Percentiles rank a stretch among this genome's conserved stretches.
phyloP scores from a whole-genome alignment of 75 land plant species.

The Sequoia sempervirens region DNA sequence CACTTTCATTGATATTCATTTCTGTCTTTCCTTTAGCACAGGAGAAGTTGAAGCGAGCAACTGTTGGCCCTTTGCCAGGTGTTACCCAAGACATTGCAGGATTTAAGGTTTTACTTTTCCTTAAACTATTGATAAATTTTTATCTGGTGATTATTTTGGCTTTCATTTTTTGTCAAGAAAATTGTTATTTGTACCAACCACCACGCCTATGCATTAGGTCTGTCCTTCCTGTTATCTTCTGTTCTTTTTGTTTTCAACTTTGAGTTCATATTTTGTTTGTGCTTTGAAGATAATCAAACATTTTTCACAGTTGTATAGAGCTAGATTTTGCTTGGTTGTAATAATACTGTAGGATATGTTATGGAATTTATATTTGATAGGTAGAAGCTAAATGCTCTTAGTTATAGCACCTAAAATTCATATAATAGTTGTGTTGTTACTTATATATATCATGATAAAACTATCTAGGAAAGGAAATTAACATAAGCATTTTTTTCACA shows the following conservation, averaged over 20 bases:
- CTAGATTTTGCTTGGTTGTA: not conserved
- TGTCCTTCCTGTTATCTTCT: not conserved
- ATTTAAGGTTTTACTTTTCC: slow-evolving; percentile 56
- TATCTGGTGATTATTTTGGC: not conserved
- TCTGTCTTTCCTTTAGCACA: slow-evolving; percentile 49
- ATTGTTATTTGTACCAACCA: not conserved
- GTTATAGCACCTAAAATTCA: not conserved
- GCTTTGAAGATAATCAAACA: not conserved
- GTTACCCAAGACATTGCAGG: slow-evolving; percentile 92
- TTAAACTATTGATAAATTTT: not conserved
- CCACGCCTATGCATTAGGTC: not conserved
- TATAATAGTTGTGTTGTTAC: not conserved
- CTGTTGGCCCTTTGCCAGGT: slow-evolving; percentile 94
- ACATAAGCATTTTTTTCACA: slow-evolving; percentile 13
- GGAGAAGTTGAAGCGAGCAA: slow-evolving; percentile 77
- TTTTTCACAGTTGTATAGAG: not conserved
- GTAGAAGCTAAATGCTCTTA: not conserved
- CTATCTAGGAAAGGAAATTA: not conserved
- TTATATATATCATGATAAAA: not conserved
- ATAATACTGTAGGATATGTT: not conserved
- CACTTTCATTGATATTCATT: not conserved
- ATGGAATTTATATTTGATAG: not conserved
- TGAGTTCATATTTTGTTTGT: not conserved
- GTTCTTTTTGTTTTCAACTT: not conserved
- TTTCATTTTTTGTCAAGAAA: not conserved